Base-by-base conservation (phyloP, 305 asterid genomes). In the Rubia balearica region DNA sequence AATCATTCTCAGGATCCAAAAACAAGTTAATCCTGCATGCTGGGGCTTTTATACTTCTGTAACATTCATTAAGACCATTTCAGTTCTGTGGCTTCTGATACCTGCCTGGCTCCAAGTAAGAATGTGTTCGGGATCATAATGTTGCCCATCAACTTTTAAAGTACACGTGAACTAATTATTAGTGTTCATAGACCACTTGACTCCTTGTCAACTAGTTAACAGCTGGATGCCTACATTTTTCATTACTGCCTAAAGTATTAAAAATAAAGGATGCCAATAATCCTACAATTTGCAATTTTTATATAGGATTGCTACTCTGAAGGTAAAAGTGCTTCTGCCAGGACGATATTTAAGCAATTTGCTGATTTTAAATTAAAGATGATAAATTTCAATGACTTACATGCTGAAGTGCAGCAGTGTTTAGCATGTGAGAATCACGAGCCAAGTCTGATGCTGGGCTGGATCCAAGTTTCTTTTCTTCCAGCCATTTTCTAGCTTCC, bases 401-500 rank as follows among this genome's bases (percentile, higher is more conserved):
- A 63, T 81, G 75, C 57, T 81, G 84, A 49, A 69, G 73, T 53
- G 70, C 77, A 55, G 56, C 41, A 16, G 81, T 72, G 68, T 75
- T 73, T 72, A 71, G 75, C 70, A 74, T 72, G 71, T 61, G 64
- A 68, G 76, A 76, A 17, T 76, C 81, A 63, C 70, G 75, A 56
- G 78, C 80, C 82, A 81, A 71, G 81, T 86, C 76, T 65, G 78
- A 78, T 73, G 45, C 75, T 40, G 88, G 75, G 74, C 85, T 83
- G 53, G 78, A 70, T 65, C 86, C 81, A 63, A 78, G 82, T 75
- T 83, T 86, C 85, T 83, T 89, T 64, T 83, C 93, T 75, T 78
- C 83, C 60, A 89, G 73, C 91, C 92, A 89, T 66, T 74, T 88
- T 74, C 83, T 85, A 71, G 97, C 92, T 81, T 86, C 96, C 77